Base-by-base conservation (phyloP, 176 grass and related monocot species). In the Tuctoria greenei region DNA sequence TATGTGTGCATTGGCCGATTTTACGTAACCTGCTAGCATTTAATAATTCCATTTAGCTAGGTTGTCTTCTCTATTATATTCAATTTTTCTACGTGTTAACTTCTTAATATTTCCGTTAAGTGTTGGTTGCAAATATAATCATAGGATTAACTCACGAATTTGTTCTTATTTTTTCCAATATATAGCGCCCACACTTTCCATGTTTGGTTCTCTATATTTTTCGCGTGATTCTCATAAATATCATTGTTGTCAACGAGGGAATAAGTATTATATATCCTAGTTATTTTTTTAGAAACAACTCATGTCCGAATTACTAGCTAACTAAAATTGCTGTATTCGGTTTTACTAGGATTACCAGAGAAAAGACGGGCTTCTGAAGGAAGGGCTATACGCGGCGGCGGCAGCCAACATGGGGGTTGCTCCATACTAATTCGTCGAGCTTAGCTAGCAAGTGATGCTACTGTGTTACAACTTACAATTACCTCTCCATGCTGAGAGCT, bases 351-450 rank as follows among this genome's bases (percentile, higher is more conserved):
- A 92, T 78, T 69, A 84, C 66, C 71, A 83, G 70, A 86, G 81
- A 52, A 87, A 88, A 66, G 91, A 88, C 70, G 87, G 69, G 67
- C 88, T 93, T 69, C 81, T 91, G 39, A 97, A 93, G 81, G 91
- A 97, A 8, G 91, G 84, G 62, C 81, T 99, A 59, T 99, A 94
- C 63, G 79, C 93, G 18, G 88, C 31, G 31, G 31, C 31, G 31
- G 31, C 93, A n/a, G 86, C 95, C 72, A 99, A 95, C 75, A 99
- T 95, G 95, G 87, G 95, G 15, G 57, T 99, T 74, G 62, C 95
- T 70, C 95, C 91, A 69, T 99, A 88, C 84, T 97, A 69, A 84
- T 72, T 57, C 2, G 17, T 26, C 4, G 10, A 12, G 10, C 4
- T 26, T 58, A 58, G 35, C 15, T 41, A 68, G 39, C 79, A 72